phyloP scores from a whole-genome alignment of 257 asterid species.

The Fraxinus excelsior region DNA sequence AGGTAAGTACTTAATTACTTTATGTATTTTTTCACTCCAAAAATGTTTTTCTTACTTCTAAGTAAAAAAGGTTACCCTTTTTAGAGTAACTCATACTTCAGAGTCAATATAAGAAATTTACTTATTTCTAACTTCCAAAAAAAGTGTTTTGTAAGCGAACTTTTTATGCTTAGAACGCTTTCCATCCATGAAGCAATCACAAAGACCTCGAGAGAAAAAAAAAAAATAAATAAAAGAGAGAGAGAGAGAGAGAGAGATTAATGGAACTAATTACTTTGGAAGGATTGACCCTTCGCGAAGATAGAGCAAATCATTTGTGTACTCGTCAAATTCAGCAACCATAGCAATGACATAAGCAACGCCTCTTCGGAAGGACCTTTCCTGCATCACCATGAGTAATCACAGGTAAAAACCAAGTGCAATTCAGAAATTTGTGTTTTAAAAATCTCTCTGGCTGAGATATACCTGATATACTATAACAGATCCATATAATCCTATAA shows the following conservation, averaged over 20 bases:
- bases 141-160: background rate
- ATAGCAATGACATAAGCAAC: slow-evolving; percentile 78
- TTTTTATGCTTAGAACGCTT: background rate
- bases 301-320: slow-evolving; percentile 93
- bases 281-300: slow-evolving; percentile 90
- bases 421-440: background rate
- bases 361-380: slow-evolving; percentile 80
- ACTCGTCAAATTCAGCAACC: slow-evolving; percentile 97
- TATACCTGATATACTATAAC: slow-evolving; percentile 83
- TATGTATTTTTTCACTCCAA: background rate
- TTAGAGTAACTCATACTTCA: background rate
- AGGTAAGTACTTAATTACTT: background rate
- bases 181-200: background rate
- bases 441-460: background rate
- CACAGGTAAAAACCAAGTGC: background rate
- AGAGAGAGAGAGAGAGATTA: background rate
- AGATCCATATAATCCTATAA: slow-evolving; percentile 84
- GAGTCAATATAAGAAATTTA: too few relatives aligned
- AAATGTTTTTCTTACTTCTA: background rate
- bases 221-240: background rate
- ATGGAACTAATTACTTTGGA: slow-evolving; percentile 62
- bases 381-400: slow-evolving; percentile 46
- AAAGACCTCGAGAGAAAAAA: background rate
- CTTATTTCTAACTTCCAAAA: background rate
- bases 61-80: background rate